A percentile compares a stretch with the other conserved stretches of the same genome.
Evolutionary conservation across 1,139 yeast genomes (phyloP).

Genomic region (Hanseniaspora uvarum): DNA sequence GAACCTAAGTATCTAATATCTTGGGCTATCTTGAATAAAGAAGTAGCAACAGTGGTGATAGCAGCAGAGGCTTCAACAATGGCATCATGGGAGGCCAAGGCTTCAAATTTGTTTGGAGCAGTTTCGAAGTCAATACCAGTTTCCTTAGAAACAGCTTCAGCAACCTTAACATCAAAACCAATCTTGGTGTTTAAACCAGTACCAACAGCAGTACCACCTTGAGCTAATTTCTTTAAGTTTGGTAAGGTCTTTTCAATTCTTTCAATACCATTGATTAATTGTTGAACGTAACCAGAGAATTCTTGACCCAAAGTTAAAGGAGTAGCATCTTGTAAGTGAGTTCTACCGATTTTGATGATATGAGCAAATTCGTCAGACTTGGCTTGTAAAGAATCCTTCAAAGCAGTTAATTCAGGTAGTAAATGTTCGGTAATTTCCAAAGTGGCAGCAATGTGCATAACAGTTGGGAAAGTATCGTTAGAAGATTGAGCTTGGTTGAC

Average conservation of each 20-base stretch:
- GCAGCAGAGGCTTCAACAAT: constrained; percentile 97
- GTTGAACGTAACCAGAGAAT: constrained; percentile 92
- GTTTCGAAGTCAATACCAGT: constrained; percentile 84
- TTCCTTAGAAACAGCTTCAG: constrained; percentile 49
- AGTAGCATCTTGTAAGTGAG: constrained; percentile 97
- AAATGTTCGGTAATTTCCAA: constrained; percentile 66
- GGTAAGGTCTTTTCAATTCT: constrained; percentile 72
- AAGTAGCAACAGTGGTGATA: constrained; percentile 84
- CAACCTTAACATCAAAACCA: constrained; percentile 75
- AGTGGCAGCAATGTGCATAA: constrained; percentile 98
- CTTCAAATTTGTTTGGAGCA: constrained; percentile 98
- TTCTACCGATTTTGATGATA: constrained; percentile 96
- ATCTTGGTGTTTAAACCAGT: constrained; percentile 88
- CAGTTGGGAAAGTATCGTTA: constrained; percentile 97
- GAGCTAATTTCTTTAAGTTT: constrained; percentile 73
- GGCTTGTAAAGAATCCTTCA: constrained; percentile 64
- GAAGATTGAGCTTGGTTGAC: constrained; percentile 97
- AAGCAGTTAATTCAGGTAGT: constrained; percentile 65
- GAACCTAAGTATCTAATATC: constrained; percentile 97
- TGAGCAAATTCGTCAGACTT: constrained; percentile 74
- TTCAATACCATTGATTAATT: constrained; percentile 77
- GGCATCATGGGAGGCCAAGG: constrained; percentile 97
- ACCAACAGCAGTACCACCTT: constrained; percentile 99
- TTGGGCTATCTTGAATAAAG: constrained; percentile 90
- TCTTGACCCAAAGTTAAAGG: constrained; percentile 97